These are phyloP conservation scores for Tetrahymena thermophila DNA, from an alignment of 73 alveolate species.

Conservation along the genomic window DNA sequence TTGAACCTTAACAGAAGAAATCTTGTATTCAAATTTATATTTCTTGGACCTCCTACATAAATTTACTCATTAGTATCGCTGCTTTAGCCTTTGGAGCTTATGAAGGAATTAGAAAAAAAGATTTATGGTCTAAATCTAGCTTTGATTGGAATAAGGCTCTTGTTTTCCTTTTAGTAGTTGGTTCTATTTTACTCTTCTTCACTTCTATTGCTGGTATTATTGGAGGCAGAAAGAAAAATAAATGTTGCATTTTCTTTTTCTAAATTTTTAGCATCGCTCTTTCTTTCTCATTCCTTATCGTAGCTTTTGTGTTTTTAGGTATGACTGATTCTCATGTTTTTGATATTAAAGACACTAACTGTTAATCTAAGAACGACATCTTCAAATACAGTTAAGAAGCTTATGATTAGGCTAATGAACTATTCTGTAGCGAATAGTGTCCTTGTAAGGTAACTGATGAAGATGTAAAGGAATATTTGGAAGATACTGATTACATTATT, in stretches of 20 bases:
- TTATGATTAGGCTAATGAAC: neutral
- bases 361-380: neutral
- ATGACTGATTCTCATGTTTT: neutral
- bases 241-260: neutral
- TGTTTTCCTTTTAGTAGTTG: neutral
- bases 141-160: neutral
- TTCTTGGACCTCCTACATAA: neutral
- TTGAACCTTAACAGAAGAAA: neutral
- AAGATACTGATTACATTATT: neutral
- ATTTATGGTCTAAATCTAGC: neutral
- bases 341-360: neutral
- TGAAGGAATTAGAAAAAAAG: neutral
- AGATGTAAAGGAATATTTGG: neutral
- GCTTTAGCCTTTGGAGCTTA: neutral
- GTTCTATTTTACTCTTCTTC: neutral
- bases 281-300: neutral
- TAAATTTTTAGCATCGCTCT: neutral
- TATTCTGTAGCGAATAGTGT: neutral
- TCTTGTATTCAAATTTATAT: neutral
- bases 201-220: neutral
- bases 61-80: neutral
- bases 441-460: neutral
- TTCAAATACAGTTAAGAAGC: neutral
- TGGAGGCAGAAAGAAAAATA: neutral
- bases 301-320: neutral